These are phyloP conservation scores for Xylaria arbuscula DNA, from an alignment of 2,329 filamentous ascomycete species.

Conservation along the genomic window DNA sequence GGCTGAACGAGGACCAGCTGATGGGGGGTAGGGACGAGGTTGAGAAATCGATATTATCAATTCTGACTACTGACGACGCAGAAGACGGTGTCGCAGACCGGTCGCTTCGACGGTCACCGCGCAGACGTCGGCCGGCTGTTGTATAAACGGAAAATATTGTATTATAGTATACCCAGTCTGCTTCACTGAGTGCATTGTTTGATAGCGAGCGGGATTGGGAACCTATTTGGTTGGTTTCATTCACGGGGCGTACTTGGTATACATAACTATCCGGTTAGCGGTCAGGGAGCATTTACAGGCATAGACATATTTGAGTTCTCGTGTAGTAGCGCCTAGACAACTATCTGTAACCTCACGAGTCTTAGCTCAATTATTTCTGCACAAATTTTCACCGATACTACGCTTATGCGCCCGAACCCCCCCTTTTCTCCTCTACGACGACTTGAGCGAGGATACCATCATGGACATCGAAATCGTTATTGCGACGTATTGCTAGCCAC, in stretches of 20 bases:
- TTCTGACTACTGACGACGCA: slow-evolving; percentile 40
- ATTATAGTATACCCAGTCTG: slow-evolving; percentile 20
- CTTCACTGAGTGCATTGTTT: slow-evolving; percentile 1
- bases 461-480: not conserved
- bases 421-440: not conserved
- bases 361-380: slow-evolving; percentile 6
- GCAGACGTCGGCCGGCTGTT: slow-evolving; percentile 35
- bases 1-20: slow-evolving; percentile 66
- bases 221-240: slow-evolving; percentile 7
- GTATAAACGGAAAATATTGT: slow-evolving; percentile 22
- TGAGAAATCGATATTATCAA: slow-evolving; percentile 51
- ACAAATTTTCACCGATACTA: not conserved
- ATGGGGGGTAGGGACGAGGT: slow-evolving; percentile 51
- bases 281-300: slow-evolving; percentile 5
- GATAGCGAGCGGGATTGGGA: slow-evolving; percentile 27
- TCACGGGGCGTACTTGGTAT: slow-evolving; percentile 7
- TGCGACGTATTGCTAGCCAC: not conserved
- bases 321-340: not conserved
- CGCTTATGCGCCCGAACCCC: not conserved
- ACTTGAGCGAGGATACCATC: not conserved
- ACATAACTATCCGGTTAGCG: slow-evolving; percentile 8
- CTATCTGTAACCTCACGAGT: not conserved
- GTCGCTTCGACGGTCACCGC: slow-evolving; percentile 44
- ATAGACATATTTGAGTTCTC: not conserved
- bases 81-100: slow-evolving; percentile 32